These are phyloP conservation scores for Filobasidium wieringae DNA, from an alignment of 768 basidiomycete species.

Conservation along the genomic window DNA sequence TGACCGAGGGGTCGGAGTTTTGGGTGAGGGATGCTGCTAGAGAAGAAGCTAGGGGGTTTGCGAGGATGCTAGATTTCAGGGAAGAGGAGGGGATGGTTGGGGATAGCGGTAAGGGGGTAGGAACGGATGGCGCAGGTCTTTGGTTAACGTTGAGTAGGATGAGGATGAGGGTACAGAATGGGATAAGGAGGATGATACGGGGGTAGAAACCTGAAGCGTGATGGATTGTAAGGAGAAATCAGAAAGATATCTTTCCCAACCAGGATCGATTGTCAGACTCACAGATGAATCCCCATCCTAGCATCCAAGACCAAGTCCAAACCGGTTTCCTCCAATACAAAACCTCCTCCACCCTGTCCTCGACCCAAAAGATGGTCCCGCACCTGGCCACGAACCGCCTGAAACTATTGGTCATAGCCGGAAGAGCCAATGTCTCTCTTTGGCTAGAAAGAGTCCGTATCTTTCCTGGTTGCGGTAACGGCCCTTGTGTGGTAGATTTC, in stretches of 20 bases:
- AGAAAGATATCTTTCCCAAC: background rate
- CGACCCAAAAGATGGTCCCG: constrained; percentile 78
- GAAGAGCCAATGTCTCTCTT: constrained; percentile 55
- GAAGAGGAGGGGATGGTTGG: constrained; percentile 36
- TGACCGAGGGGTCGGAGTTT: constrained; percentile 2
- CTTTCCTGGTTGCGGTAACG: constrained; percentile 15
- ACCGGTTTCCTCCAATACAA: constrained; percentile 64
- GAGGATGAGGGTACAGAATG: constrained; percentile 52
- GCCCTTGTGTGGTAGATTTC: constrained; percentile 1
- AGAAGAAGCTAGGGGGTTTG: constrained; percentile 1
- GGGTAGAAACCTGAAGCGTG: constrained; percentile 67
- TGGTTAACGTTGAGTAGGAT: constrained; percentile 60
- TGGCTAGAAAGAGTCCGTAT: constrained; percentile 26
- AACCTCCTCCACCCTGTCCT: constrained; percentile 76
- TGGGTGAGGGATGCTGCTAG: constrained; percentile 7
- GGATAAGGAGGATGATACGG: constrained; percentile 56
- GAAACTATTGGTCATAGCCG: constrained; percentile 66
- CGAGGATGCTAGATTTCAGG: constrained; percentile 11
- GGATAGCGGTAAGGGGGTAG: background rate
- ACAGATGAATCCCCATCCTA: constrained; percentile 70
- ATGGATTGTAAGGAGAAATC: background rate
- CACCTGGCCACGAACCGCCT: constrained; percentile 62
- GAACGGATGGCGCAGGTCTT: constrained; percentile 24
- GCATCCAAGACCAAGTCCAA: constrained; percentile 67
- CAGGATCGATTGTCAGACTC: constrained; percentile 29